These are phyloP conservation scores for Collybia sp. DNA, from an alignment of 768 basidiomycete genomes.

Conservation along the genomic window DNA sequence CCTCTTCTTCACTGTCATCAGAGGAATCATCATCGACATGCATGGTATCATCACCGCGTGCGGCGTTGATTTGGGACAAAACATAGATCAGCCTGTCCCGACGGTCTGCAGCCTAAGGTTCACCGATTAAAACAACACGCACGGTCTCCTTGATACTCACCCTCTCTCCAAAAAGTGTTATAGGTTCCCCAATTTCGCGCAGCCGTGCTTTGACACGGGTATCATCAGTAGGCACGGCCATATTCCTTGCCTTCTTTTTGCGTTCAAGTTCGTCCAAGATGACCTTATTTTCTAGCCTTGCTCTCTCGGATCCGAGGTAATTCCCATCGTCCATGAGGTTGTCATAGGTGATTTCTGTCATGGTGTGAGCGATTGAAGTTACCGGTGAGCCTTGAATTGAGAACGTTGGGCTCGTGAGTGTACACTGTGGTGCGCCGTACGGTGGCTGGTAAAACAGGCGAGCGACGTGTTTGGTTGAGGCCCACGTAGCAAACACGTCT, in stretches of 20 bases:
- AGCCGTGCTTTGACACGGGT: slow-evolving; percentile 85
- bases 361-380: slow-evolving; percentile 21
- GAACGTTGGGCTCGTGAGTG: not conserved
- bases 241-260: slow-evolving; percentile 88
- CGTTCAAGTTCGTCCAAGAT: slow-evolving; percentile 95
- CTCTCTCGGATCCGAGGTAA: slow-evolving; percentile 70
- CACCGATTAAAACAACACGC: no score
- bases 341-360: slow-evolving; percentile 76
- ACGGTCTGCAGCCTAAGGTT: slow-evolving; percentile 82
- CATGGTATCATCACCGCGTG: slow-evolving; percentile 77
- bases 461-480: no score
- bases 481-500: no score
- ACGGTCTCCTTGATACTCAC: slow-evolving; percentile 43
- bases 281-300: slow-evolving; percentile 76
- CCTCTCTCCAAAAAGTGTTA: slow-evolving; percentile 96
- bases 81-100: slow-evolving; percentile 94
- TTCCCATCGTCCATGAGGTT: slow-evolving; percentile 76
- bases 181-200: slow-evolving; percentile 93
- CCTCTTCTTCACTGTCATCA: slow-evolving; percentile 75
- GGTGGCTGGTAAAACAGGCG: not conserved
- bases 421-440: not conserved
- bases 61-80: slow-evolving; percentile 88
- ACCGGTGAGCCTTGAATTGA: no score
- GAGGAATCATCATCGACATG: slow-evolving; percentile 67
- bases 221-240: slow-evolving; percentile 98